These are phyloP conservation scores for Nemania sp. DNA, from an alignment of 2,329 filamentous ascomycete species.

Conservation along the genomic window DNA sequence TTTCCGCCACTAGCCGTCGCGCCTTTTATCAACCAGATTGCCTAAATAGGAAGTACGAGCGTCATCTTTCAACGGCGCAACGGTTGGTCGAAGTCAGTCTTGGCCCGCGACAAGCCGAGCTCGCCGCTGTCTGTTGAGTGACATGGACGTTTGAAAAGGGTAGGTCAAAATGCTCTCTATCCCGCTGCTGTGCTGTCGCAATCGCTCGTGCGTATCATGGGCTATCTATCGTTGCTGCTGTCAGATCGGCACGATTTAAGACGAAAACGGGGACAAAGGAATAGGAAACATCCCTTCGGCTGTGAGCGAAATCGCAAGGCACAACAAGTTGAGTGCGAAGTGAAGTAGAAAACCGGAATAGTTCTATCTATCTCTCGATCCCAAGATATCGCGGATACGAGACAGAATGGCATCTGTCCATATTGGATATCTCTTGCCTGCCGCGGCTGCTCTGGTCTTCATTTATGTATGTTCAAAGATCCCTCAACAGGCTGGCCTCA, in stretches of 20 bases:
- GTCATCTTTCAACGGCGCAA: neutral
- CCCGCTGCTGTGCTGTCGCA: neutral
- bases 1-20: conserved; percentile 20
- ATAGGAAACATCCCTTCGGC: neutral
- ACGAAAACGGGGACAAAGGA: neutral
- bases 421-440: conserved; percentile 19
- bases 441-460: conserved; percentile 12
- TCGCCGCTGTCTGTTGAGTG: no score
- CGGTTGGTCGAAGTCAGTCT: conserved; percentile 1
- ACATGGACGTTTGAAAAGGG: no score
- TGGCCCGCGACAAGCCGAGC: conserved; percentile 27
- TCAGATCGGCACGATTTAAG: no score
- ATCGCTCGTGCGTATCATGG: neutral
- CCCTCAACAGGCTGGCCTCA: no score
- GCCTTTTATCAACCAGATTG: neutral
- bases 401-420: conserved; percentile 12
- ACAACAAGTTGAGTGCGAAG: neutral
- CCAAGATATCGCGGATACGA: neutral
- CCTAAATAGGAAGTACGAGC: conserved; percentile 1
- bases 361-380: neutral
- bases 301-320: neutral
- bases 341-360: no score
- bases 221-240: neutral
- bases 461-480: conserved; percentile 22
- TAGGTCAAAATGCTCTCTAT: neutral